Evolutionary conservation across 371 early-diverging fungal species (phyloP).

Genomic region (Nematocida sp.): DNA sequence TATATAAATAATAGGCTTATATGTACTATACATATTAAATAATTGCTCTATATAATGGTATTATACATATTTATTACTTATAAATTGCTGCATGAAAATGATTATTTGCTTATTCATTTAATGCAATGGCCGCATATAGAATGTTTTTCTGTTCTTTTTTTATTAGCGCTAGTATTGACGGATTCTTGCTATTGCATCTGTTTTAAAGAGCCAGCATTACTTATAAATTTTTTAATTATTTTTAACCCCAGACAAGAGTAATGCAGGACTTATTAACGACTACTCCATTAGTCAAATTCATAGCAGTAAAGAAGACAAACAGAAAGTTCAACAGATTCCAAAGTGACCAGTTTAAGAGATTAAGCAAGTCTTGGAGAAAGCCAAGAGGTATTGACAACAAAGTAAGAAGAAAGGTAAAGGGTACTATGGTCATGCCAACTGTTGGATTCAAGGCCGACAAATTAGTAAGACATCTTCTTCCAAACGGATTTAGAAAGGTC

Average conservation of each 20-base stretch:
- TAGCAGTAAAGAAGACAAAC: constrained; percentile 77
- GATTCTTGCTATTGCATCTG: no score
- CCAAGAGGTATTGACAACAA: constrained; percentile 99
- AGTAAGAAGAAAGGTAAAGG: constrained; percentile 95
- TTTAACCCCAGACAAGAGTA: constrained; percentile 72
- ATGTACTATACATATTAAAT: no score
- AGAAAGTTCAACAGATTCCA: constrained; percentile 94
- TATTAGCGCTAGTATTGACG: no score
- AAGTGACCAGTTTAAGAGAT: constrained; percentile 90
- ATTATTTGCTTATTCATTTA: no score
- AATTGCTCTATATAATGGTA: no score
- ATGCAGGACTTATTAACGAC: constrained; percentile 55
- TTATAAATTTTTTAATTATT: constrained; percentile 15
- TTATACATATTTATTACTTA: no score
- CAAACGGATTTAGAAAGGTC: constrained; percentile 96
- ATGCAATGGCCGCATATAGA: no score
- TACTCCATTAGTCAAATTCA: constrained; percentile 44
- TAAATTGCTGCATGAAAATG: no score
- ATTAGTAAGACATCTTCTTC: constrained; percentile 87
- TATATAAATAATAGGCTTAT: no score
- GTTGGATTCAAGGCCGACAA: constrained; percentile 80
- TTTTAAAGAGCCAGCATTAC: neutral
- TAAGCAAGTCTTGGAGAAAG: constrained; percentile 93
- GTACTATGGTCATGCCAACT: constrained; percentile 95
- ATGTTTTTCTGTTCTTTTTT: no score